Base-by-base conservation (phyloP, 306 rosid species). In the Castanea crenata region DNA sequence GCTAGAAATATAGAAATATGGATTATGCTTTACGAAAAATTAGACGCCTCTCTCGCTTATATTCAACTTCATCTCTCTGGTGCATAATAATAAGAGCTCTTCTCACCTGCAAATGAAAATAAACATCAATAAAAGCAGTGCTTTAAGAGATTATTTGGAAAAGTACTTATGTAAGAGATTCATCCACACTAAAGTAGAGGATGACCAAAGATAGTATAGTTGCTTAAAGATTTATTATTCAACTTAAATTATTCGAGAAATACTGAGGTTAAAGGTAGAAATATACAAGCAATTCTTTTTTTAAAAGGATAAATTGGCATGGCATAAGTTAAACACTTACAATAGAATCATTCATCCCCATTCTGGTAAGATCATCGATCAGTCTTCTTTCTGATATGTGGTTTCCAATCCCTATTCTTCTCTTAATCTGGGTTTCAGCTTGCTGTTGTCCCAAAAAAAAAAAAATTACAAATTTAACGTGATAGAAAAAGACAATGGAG, bases 51-150 rank as follows among this genome's bases (percentile, higher is more conserved):
- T 93, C 99, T 80, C 99, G 86, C 86, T 93, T 95, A 87, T 95
- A 95, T 77, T 95, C 98, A n/a, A 95, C 93, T 90, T 95, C 99
- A 9, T 95, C 99, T 83, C 98, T 90, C 87, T 93, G 99, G 86
- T 95, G 99, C 99, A 95, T 95, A 70, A 91, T 89, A 77, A 95
- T 76, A 56, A 95, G 97, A 74, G 99, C 99, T 85, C 98, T 91
- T 86, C 99, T 91, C 74, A 95, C 97, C 99, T 95, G 97, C 82
- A 61, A 81, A 69, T 72, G 49, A 67, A 63, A 80, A 46, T 72
- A 21, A 54, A 20, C 25, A 46, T 70, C 76, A 77, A 59, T 71
- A 34, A 83, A 65, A 34, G 27, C 8, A 49, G 21, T 1, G 23
- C 29, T 5, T 18, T 13, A 38, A 38, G 11, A 38, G 11, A 7